Base-by-base conservation (phyloP, 2,329 filamentous ascomycete species). In the Penicillium sp. region DNA sequence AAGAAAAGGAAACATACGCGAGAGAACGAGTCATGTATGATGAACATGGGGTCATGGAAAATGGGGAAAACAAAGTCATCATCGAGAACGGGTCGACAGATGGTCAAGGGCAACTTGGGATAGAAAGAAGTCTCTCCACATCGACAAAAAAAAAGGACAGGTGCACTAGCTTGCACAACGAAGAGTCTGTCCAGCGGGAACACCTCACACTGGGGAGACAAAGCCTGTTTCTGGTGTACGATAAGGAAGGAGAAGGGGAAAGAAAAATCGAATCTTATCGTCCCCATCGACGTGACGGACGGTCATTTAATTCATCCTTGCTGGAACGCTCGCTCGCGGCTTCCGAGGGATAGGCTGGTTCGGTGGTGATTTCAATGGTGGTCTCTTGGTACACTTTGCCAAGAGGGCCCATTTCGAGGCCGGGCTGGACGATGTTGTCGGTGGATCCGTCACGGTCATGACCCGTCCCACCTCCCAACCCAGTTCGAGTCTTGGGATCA, bases 351-450 rank as follows among this genome's bases (percentile, higher is more conserved):
- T 58, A 68, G 9, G 63, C 66, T 5, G 63, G 66, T 39, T 72
- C 68, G 33, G 55, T 59, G 1, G 67, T 71, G 45, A 72, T 67
- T 47, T 72, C 68, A 43, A 74, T 72, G 4, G 70, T 73, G 1
- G 70, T 73, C 45, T 74, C 58, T 49, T 72, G 68, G 47, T 71
- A 71, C 46, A 74, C 70, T 45, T 70, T 69, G 11, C 66, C 68
- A 32, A 71, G 59, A 3, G 62, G 58, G 0, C 48, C 44, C 54
- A 67, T 52, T 47, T 69, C 69, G 4, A 65, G 48, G n/a, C 51
- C 57, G 2, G 53, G 46, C n/a, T 60, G 60, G 4, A 69, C 68
- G 46, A 77, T 72, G 18, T 69, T 71, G 18, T 74, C 73, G 4
- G 71, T 72, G 11, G 72, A 76, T 13, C 73, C 72, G 47, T 75